Evolutionary conservation across 208 protist genomes (phyloP).

Genomic region (Trichomonas gallinae): DNA sequence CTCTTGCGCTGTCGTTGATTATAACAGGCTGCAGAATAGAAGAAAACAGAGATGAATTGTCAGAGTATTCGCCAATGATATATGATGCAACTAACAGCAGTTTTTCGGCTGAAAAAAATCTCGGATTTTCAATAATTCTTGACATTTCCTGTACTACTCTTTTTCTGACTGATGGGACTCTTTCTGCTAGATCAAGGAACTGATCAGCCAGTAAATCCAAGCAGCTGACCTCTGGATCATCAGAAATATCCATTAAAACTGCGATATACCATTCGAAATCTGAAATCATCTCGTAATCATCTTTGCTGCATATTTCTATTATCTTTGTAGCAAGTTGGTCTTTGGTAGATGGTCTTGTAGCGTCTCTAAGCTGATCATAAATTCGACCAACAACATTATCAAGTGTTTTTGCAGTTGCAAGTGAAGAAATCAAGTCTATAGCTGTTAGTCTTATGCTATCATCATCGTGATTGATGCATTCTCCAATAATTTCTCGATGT

Average conservation of each 20-base stretch:
- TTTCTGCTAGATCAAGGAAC: neutral
- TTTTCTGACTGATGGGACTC: neutral
- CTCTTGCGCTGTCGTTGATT: neutral
- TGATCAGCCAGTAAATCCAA: neutral
- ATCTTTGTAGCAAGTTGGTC: neutral
- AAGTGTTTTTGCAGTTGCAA: neutral
- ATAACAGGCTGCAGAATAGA: neutral
- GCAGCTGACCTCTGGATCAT: neutral
- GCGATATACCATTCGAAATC: neutral
- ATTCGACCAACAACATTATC: neutral
- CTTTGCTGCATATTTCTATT: neutral
- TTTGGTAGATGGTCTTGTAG: neutral
- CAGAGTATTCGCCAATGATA: neutral
- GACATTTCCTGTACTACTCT: neutral
- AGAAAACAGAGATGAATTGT: neutral
- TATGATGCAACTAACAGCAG: neutral
- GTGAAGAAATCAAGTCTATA: neutral
- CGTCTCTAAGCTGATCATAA: neutral
- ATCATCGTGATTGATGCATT: neutral
- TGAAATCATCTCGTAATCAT: neutral
- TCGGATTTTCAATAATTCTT: neutral
- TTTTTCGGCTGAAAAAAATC: neutral
- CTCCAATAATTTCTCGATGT: neutral
- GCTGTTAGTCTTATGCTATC: neutral
- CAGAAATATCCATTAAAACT: neutral